A percentile compares a stretch with the other conserved stretches of the same genome.
phyloP scores from a whole-genome alignment of 495 filamentous ascomycete genomes.

The Talaromyces stipitatus region DNA sequence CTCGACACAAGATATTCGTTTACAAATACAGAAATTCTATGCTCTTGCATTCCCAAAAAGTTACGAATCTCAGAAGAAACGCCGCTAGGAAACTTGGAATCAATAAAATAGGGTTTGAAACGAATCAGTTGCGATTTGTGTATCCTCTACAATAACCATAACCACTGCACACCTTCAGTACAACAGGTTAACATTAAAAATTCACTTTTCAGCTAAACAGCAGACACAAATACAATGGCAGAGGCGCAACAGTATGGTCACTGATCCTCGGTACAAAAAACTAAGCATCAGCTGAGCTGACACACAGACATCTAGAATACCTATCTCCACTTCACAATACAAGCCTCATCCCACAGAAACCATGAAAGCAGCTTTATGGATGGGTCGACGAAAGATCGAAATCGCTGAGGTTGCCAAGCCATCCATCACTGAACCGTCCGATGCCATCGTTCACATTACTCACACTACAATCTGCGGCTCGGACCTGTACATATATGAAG shows the following conservation, averaged over 20 bases:
- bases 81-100: no score
- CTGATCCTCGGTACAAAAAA: background rate
- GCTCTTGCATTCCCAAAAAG: no score
- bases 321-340: constrained; percentile 10
- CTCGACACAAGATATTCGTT: no score
- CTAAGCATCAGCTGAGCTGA: background rate
- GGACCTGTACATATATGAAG: constrained; percentile 22
- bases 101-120: no score
- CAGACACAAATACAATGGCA: background rate
- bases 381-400: constrained; percentile 17
- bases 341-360: constrained; percentile 18
- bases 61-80: no score
- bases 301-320: background rate
- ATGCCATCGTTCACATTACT: constrained; percentile 29
- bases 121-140: no score
- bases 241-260: background rate
- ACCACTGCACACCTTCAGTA: no score
- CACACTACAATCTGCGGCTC: constrained; percentile 26
- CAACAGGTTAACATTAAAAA: no score
- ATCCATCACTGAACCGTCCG: constrained; percentile 21
- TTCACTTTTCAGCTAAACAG: no score
- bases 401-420: constrained; percentile 21
- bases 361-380: constrained; percentile 23
- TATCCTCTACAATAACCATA: no score
- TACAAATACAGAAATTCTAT: no score